phyloP scores from a whole-genome alignment of 2,329 filamentous ascomycete genomes.

The Alternaria ventricosa region DNA sequence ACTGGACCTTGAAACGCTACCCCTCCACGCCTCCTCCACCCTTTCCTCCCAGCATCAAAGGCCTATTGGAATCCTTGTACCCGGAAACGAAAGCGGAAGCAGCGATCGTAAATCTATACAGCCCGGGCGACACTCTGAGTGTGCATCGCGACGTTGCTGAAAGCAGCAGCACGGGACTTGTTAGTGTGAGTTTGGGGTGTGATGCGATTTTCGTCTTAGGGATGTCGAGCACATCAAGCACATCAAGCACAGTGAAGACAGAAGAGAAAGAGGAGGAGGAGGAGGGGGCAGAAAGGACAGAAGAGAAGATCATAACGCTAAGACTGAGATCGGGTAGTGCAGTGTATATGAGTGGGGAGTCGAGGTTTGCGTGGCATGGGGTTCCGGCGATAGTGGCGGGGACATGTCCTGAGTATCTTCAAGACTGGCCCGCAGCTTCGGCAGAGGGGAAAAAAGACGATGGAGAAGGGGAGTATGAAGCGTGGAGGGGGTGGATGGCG shows the following conservation, averaged over 20 bases:
- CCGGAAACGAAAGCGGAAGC: constrained; percentile 81
- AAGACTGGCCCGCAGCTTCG: constrained; percentile 72
- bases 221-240: not conserved
- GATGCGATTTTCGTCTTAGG: constrained; percentile 88
- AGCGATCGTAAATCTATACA: constrained; percentile 93
- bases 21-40: constrained; percentile 69
- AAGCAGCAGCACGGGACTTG: constrained; percentile 75
- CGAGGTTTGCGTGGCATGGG: constrained; percentile 92
- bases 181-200: constrained; percentile 88
- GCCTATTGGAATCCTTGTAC: constrained; percentile 73
- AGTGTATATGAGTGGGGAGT: constrained; percentile 83
- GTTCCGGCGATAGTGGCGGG: constrained; percentile 83
- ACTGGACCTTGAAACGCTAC: constrained; percentile 90
- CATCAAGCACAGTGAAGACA: too few relatives aligned
- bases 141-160: constrained; percentile 95
- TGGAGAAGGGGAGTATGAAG: constrained; percentile 58
- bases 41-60: constrained; percentile 77
- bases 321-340: constrained; percentile 81
- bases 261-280: not conserved
- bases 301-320: constrained; percentile 30
- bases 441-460: constrained; percentile 44
- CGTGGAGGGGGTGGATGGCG: constrained; percentile 87
- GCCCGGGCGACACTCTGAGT: constrained; percentile 86
- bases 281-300: constrained; percentile 22
- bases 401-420: constrained; percentile 78